Evolutionary conservation across 345 rosid species (phyloP).

Genomic region (Camelina laxa): DNA sequence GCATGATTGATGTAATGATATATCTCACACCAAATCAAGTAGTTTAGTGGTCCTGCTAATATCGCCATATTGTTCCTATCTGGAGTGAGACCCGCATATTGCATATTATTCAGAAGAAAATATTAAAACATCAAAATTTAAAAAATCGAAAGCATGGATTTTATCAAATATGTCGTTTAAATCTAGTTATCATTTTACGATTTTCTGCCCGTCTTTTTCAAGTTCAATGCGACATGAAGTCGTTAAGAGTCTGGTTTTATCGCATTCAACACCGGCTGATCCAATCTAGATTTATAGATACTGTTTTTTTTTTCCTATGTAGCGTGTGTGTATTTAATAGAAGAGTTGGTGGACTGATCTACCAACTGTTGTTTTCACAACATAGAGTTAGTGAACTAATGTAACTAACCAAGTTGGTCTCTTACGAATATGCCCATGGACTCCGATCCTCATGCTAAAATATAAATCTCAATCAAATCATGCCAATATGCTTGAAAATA

Average conservation of each 20-base stretch:
- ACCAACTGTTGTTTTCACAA: not conserved
- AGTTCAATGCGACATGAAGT: too few relatives aligned
- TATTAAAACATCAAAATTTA: too few relatives aligned
- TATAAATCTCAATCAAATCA: not conserved
- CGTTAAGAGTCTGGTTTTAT: not conserved
- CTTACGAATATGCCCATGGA: not conserved
- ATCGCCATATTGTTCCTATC: too few relatives aligned
- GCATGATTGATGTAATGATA: too few relatives aligned
- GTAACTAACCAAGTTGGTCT: not conserved
- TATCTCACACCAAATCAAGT: too few relatives aligned
- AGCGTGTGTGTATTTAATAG: not conserved
- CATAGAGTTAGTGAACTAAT: constrained; percentile 4
- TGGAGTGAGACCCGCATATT: too few relatives aligned
- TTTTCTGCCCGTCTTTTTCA: too few relatives aligned
- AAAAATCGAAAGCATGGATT: too few relatives aligned
- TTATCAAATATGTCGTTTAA: too few relatives aligned
- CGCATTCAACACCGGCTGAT: not conserved
- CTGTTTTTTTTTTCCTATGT: not conserved
- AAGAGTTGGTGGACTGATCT: constrained; percentile 19
- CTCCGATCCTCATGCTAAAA: not conserved
- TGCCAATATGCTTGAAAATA: not conserved
- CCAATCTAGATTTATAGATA: not conserved
- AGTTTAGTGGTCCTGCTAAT: too few relatives aligned
- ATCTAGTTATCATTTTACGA: too few relatives aligned
- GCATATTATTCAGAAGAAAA: too few relatives aligned